A percentile compares a stretch with the other conserved stretches of the same genome.
phyloP scores from a whole-genome alignment of 768 basidiomycete genomes.

The Mycena venus region DNA sequence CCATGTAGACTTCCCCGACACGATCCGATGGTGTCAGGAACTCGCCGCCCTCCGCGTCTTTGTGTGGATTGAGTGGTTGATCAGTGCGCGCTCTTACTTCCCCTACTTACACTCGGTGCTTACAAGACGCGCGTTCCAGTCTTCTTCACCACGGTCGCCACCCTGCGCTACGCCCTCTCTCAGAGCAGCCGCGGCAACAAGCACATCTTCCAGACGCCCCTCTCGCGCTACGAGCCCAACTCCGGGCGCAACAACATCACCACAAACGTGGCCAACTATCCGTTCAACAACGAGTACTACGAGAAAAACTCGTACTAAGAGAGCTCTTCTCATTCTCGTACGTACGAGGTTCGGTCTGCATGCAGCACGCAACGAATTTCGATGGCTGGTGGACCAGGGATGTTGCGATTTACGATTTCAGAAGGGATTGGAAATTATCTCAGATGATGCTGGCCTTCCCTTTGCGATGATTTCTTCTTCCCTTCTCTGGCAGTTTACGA shows the following conservation, averaged over 20 bases:
- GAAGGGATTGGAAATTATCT: slow-evolving; percentile 21
- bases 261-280: slow-evolving; percentile 1
- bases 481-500: slow-evolving; percentile 21
- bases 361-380: background rate
- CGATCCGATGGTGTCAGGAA: slow-evolving; percentile 66
- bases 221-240: slow-evolving; percentile 63
- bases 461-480: slow-evolving; percentile 11
- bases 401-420: slow-evolving; percentile 17
- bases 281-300: slow-evolving; percentile 3
- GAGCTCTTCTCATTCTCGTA: no score
- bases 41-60: slow-evolving; percentile 68
- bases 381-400: background rate
- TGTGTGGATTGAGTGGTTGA: slow-evolving; percentile 70
- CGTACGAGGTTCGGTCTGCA: no score
- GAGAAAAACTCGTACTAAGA: background rate
- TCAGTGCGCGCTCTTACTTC: slow-evolving; percentile 52
- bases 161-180: slow-evolving; percentile 58
- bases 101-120: background rate
- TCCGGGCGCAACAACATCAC: slow-evolving; percentile 21
- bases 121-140: slow-evolving; percentile 49
- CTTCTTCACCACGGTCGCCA: slow-evolving; percentile 55
- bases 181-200: slow-evolving; percentile 61
- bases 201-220: slow-evolving; percentile 64
- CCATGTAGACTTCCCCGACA: slow-evolving; percentile 55
- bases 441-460: slow-evolving; percentile 16